phyloP scores from a whole-genome alignment of 1,139 yeast species.

The Yamadazyma diospyri region DNA sequence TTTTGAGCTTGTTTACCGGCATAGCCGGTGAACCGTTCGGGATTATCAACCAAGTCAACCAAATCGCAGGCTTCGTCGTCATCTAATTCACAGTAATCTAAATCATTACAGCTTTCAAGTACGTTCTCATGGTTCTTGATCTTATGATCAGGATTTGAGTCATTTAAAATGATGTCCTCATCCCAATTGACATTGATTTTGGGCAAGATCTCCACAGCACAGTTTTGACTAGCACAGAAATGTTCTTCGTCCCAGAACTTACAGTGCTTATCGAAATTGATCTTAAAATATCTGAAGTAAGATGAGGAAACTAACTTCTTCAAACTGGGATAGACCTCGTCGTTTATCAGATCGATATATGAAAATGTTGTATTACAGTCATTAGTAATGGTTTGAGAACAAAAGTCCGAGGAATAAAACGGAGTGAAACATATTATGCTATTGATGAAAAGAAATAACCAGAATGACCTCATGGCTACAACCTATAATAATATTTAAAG shows the following conservation, averaged over 20 bases:
- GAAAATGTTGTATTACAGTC: slow-evolving; percentile 48
- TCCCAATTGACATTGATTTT: slow-evolving; percentile 54
- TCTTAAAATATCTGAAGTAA: slow-evolving; percentile 82
- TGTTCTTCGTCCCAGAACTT: slow-evolving; percentile 82
- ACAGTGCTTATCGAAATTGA: slow-evolving; percentile 82
- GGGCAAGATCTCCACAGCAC: slow-evolving; percentile 78
- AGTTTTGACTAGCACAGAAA: slow-evolving; percentile 89
- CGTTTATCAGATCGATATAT: slow-evolving; percentile 39
- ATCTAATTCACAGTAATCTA: slow-evolving; percentile 61
- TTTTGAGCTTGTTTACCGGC: slow-evolving; percentile 89
- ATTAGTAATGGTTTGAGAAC: slow-evolving; percentile 45
- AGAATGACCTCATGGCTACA: neutral
- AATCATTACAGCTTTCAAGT: slow-evolving; percentile 24
- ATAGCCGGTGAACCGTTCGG: slow-evolving; percentile 96
- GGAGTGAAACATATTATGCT: slow-evolving; percentile 24
- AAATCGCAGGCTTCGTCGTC: slow-evolving; percentile 66
- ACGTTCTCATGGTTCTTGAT: slow-evolving; percentile 40
- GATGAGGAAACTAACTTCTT: slow-evolving; percentile 58
- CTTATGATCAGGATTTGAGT: slow-evolving; percentile 59
- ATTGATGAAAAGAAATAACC: slow-evolving; percentile 1
- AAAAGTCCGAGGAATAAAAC: slow-evolving; percentile 44
- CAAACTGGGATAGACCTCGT: slow-evolving; percentile 45
- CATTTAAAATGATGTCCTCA: slow-evolving; percentile 57
- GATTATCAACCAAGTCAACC: slow-evolving; percentile 82
- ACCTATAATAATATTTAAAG: too few species aligned